Conservation (phyloP, 2,329 filamentous ascomycete species). For the Ceratocystis harringtonii region DNA sequence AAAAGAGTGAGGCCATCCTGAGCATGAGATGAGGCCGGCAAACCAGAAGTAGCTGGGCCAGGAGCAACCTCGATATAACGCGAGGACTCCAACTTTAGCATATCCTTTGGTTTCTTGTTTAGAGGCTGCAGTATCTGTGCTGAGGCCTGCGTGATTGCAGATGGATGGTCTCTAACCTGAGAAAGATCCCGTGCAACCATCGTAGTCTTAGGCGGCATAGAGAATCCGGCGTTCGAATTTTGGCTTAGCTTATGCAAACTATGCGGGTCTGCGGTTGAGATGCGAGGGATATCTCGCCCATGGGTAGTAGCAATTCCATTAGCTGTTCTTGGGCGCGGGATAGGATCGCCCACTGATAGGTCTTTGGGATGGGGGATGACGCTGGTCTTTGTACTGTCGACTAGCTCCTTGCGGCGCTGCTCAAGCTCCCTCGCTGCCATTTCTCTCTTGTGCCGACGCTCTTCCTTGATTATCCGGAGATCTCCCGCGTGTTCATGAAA, state of each 20-base stretch:
- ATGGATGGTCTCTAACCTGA: slow-evolving; percentile 22
- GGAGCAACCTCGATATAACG: slow-evolving; percentile 18
- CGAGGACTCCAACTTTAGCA: not conserved
- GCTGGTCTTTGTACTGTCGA: slow-evolving; percentile 55
- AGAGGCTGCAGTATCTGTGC: not conserved
- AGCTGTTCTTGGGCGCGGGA: slow-evolving; percentile 22
- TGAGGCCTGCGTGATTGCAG: not conserved
- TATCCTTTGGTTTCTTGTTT: not conserved
- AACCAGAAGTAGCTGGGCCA: slow-evolving; percentile 41
- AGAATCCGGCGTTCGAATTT: slow-evolving; percentile 53
- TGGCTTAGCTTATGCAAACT: slow-evolving; percentile 34
- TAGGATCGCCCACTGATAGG: slow-evolving; percentile 26
- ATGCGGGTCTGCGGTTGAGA: slow-evolving; percentile 50
- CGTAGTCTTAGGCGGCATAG: slow-evolving; percentile 85
- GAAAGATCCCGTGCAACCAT: slow-evolving; percentile 52
- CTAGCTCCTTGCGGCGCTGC: slow-evolving; percentile 70
- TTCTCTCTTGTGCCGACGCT: slow-evolving; percentile 53
- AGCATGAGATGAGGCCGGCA: slow-evolving; percentile 32
- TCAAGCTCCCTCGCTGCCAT: slow-evolving; percentile 73
- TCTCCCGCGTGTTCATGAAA: slow-evolving; percentile 35
- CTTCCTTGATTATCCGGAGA: slow-evolving; percentile 40
- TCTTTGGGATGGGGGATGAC: slow-evolving; percentile 65
- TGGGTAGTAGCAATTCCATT: slow-evolving; percentile 22
- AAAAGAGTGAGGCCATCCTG: slow-evolving; percentile 35
- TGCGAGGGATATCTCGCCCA: slow-evolving; percentile 39